Evolutionary conservation across 2,329 filamentous ascomycete species (phyloP).

Genomic region (Colletotrichum cuscutae): DNA sequence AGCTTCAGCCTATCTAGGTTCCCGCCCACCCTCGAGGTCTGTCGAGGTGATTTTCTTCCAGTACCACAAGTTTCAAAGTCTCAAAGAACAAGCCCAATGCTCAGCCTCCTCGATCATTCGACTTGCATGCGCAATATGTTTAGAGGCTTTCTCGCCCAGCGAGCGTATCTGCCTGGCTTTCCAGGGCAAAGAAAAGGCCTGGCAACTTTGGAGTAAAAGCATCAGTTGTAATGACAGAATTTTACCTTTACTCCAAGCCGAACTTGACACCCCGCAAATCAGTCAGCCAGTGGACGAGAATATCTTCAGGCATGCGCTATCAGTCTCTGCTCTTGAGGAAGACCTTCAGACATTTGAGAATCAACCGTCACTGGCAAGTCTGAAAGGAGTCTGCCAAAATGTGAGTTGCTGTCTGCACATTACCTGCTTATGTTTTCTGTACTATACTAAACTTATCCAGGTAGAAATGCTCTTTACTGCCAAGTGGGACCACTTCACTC

Average conservation of each 20-base stretch:
- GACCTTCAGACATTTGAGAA: background rate
- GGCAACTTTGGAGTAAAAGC: background rate
- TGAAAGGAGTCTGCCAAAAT: background rate
- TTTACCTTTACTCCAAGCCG: background rate
- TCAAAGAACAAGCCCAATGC: conserved; percentile 8
- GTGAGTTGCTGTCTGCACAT: background rate
- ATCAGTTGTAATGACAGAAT: background rate
- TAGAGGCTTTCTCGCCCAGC: background rate
- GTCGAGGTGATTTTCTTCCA: conserved; percentile 3
- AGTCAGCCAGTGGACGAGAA: background rate
- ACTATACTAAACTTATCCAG: background rate
- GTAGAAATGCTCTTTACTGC: conserved; percentile 12
- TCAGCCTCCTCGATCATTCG: conserved; percentile 11
- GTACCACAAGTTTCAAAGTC: background rate
- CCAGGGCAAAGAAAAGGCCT: background rate
- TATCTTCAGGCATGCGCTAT: background rate
- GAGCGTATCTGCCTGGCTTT: background rate
- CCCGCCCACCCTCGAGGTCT: background rate
- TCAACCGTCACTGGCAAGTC: background rate
- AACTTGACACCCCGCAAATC: background rate
- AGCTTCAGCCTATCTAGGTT: too few species aligned
- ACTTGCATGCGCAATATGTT: conserved; percentile 10
- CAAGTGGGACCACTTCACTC: conserved; percentile 3
- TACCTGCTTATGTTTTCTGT: too few species aligned
- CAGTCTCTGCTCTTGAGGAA: background rate